These are phyloP conservation scores for Aspergillus eucalypticola DNA, from an alignment of 2,329 filamentous ascomycete species.

Conservation along the genomic window DNA sequence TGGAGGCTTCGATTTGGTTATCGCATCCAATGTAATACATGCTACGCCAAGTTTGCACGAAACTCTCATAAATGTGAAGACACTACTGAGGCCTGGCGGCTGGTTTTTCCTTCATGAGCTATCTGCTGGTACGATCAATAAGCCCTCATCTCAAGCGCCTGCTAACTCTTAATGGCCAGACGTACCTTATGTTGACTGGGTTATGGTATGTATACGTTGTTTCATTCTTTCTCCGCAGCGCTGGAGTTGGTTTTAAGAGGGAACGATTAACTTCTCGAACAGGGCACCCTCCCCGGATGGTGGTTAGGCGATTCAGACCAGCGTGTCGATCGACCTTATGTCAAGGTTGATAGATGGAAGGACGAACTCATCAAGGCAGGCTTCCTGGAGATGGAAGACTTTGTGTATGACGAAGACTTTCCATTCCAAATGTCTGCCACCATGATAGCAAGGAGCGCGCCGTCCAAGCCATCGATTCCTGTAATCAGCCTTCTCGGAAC, in stretches of 20 bases:
- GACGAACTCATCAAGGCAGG: constrained; percentile 29
- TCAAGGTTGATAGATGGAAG: constrained; percentile 29
- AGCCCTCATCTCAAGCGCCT: neutral
- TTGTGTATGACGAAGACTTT: constrained; percentile 20
- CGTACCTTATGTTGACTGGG: neutral
- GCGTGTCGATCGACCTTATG: constrained; percentile 25
- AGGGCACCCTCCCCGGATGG: constrained; percentile 32
- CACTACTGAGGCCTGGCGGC: constrained; percentile 43
- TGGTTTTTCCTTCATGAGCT: constrained; percentile 49
- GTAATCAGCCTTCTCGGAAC: neutral
- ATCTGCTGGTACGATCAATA: constrained; percentile 12
- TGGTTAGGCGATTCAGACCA: constrained; percentile 33
- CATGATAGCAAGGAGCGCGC: constrained; percentile 7
- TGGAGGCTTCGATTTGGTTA: constrained; percentile 34
- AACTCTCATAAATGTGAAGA: constrained; percentile 19
- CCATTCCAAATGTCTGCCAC: constrained; percentile 7
- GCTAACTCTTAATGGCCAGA: neutral
- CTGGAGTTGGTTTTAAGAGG: neutral
- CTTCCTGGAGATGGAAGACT: constrained; percentile 32
- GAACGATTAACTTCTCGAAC: neutral
- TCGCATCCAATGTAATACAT: constrained; percentile 36
- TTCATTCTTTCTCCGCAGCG: neutral
- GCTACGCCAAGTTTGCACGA: constrained; percentile 13
- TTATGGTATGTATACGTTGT: neutral
- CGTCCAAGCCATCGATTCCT: neutral